Base-by-base conservation (phyloP, 441 rosid genomes). In the Erodium trifolium region DNA sequence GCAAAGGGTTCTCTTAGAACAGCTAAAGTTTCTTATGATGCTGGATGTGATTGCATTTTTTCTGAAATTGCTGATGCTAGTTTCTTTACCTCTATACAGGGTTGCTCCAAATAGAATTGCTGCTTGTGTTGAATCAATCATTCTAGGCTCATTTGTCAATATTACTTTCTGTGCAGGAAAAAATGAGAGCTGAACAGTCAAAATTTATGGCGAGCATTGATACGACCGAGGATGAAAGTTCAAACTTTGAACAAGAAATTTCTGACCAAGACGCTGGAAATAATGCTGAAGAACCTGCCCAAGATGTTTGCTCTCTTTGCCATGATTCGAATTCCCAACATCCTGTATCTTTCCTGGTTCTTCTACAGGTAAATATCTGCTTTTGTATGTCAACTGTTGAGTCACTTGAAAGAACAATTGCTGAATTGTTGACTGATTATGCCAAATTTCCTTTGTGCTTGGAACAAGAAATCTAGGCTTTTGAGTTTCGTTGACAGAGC, bases 131-230 rank as follows among this genome's bases (percentile, higher is more conserved):
- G 78, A 70, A 71, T 55, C 37, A 23, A 60, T 59, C 70, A 76
- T 73, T 62, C 60, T 53, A 59, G 70, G 68, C 55, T 73, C 45
- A 59, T 14, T 35, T 72, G 43, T 68, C 71, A 70, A 66, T 70
- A 62, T 27, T 14, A 17, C 11, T 67, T 49, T 23, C 64, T 34
- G 16, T 85, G 85, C 87, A 95, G 99, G 99, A 79, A 76, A 95
- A 91, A 87, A 95, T 95, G 96, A 92, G 81, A 83, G 97, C 92
- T 43, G 99, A 91, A 80, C 99, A 95, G 74, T 83, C 92, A 23
- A 92, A 95, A 76, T 95, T 95, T 78, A 81, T 92, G 82, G 88
- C 87, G 17, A 83, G 82, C 82, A 73, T 89, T 64, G 72, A 79
- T 76, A 73, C 96, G 18, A 64, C 73, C 71, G 62, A 29, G 13